phyloP scores from a whole-genome alignment of 805 yeast genomes.

The Starmerella khaoyaiensis region DNA sequence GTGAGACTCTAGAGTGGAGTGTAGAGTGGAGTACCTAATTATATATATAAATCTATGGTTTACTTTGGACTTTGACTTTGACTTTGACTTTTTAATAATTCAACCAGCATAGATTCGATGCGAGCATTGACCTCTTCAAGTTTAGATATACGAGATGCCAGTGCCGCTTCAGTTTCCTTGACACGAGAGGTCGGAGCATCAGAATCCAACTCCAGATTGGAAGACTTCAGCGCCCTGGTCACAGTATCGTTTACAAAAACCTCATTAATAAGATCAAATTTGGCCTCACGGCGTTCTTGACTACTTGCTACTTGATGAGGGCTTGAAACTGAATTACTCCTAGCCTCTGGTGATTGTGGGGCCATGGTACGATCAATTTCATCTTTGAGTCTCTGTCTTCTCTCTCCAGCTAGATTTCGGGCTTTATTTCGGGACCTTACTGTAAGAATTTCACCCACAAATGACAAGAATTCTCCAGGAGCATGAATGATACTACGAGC shows the following conservation, averaged over 20 bases:
- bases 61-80: background rate
- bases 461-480: background rate
- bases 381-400: background rate
- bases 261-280: slow-evolving; percentile 1
- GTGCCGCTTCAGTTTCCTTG: background rate
- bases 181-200: no score
- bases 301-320: no score
- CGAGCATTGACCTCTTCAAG: background rate
- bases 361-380: slow-evolving; percentile 5
- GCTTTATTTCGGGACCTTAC: background rate
- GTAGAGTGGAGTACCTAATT: slow-evolving; percentile 47
- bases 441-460: background rate
- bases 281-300: slow-evolving; percentile 2
- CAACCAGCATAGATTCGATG: background rate
- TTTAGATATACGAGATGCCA: background rate
- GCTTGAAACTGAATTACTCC: background rate
- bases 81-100: background rate
- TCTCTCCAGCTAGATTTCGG: background rate
- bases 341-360: background rate
- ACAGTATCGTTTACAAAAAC: slow-evolving; percentile 2
- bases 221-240: no score
- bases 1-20: slow-evolving; percentile 57
- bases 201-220: no score
- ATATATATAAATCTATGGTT: background rate
- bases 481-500: background rate